phyloP scores from a whole-genome alignment of 805 yeast genomes.

The Jamesozyma gamospora region DNA sequence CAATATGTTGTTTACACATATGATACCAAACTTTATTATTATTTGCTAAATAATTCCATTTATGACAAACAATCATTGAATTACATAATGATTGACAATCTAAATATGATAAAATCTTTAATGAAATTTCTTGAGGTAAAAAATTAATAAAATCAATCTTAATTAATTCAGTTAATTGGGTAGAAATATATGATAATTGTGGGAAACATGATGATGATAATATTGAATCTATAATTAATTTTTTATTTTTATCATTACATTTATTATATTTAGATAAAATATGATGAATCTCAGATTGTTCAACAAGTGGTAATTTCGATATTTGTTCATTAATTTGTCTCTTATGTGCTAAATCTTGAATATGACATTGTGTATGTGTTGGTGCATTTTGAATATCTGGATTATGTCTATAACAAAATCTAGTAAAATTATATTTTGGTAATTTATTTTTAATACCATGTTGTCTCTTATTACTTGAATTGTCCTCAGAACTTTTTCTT shows the following conservation, averaged over 20 bases:
- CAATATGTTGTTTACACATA: conserved; percentile 97
- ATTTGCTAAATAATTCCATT: conserved; percentile 85
- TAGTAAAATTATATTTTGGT: conserved; percentile 44
- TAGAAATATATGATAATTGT: conserved; percentile 75
- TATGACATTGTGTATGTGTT: conserved; percentile 20
- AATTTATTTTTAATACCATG: background rate
- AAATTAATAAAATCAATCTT: conserved; percentile 82
- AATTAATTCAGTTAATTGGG: conserved; percentile 68
- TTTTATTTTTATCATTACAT: conserved; percentile 69
- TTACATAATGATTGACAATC: conserved; percentile 90
- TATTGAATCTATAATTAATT: conserved; percentile 71
- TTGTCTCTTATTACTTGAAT: too few relatives aligned
- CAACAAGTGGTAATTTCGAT: conserved; percentile 44
- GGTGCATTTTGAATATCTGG: conserved; percentile 62
- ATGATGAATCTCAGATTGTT: conserved; percentile 67
- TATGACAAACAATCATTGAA: conserved; percentile 84
- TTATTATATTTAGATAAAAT: conserved; percentile 68
- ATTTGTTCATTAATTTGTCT: conserved; percentile 25
- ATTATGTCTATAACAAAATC: conserved; percentile 86
- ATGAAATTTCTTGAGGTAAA: conserved; percentile 75
- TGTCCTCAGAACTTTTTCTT: too few relatives aligned
- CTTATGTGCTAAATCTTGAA: conserved; percentile 19
- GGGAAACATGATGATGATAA: conserved; percentile 91
- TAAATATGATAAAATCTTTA: conserved; percentile 76
- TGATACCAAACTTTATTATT: conserved; percentile 97